phyloP scores from a whole-genome alignment of 2,329 filamentous ascomycete species.

The Cladosporium sp. region DNA sequence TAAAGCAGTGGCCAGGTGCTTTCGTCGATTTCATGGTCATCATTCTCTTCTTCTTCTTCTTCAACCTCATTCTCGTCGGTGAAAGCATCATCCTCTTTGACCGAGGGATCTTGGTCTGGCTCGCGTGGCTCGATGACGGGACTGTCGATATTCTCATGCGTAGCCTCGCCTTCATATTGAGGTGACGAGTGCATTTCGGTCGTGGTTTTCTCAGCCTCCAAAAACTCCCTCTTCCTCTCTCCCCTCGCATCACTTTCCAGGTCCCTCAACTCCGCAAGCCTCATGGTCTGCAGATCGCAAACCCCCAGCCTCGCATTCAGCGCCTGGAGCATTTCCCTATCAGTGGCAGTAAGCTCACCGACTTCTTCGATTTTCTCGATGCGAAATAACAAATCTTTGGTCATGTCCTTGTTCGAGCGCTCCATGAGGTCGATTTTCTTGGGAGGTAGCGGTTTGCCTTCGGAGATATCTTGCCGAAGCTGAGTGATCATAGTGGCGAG shows the following conservation, averaged over 20 bases:
- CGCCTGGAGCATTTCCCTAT: constrained; percentile 23
- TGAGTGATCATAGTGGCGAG: constrained; percentile 19
- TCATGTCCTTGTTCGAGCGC: constrained; percentile 21
- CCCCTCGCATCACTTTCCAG: constrained; percentile 12
- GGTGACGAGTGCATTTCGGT: no score
- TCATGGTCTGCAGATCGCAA: constrained; percentile 21
- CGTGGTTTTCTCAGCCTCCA: constrained; percentile 8
- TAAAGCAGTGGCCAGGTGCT: constrained; percentile 22
- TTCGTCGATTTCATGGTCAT: constrained; percentile 5
- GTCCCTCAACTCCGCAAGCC: constrained; percentile 20
- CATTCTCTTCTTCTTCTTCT: background rate
- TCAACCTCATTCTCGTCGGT: background rate
- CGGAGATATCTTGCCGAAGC: constrained; percentile 16
- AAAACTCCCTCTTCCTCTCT: background rate
- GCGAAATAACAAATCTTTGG: constrained; percentile 19
- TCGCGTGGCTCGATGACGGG: background rate
- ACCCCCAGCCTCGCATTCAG: constrained; percentile 21
- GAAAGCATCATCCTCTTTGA: background rate
- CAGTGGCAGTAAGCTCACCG: constrained; percentile 13
- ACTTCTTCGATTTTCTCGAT: constrained; percentile 23
- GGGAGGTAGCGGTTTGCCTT: constrained; percentile 11
- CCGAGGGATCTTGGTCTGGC: background rate
- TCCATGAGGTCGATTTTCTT: constrained; percentile 15
- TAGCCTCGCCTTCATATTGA: background rate
- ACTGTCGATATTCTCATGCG: background rate